Evolutionary conservation across 306 rosid genomes (phyloP), one percentile per base, ranked within the genome.

Genomic region (Begonia masoniana): DNA sequence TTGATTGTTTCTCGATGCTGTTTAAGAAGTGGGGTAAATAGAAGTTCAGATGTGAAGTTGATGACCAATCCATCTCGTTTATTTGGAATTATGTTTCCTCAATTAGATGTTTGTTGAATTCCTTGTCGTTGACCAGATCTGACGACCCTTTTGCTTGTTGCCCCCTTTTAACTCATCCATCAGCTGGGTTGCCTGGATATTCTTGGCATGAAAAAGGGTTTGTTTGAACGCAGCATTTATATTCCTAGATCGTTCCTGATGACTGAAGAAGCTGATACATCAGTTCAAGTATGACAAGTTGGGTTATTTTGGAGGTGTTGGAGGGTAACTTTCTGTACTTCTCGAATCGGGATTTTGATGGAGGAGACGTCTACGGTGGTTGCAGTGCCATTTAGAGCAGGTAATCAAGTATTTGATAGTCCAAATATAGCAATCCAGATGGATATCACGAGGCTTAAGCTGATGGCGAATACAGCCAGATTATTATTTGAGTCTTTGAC

Each of bases 101-200:
- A 52, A 51, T 47, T 76, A 76, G 80, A 77, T 74, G 81, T 59
- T 62, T 31, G 39, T 31, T 47, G 71, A 82, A 72, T 80, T 68
- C 78, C n/a, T 62, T 74, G 68, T 68, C 82, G 84, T 76, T 82
- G 89, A 82, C 87, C 79, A 76, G 97, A 88, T 88, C 97, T 88
- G 89, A 70, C 58, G 71, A 61, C 62, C 55, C 70, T 55, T 66
- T 75, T 79, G 73, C 47, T 63, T 73, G 71, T 69, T 10, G 3
- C 79, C 59, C 57, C 70, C 66, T 75, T 79, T 73, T 65, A 59
- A 81, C 78, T 68, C 65, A 61, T 61, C 52, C 60, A 65, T 69
- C 59, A 67, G 52, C 54, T 76, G 70, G 58, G 56, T 78, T 46
- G 47, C 60, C 71, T 71, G 72, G 62, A 71, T 71, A 65, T 45